Percentiles rank a stretch among this genome's conserved stretches.
These are phyloP conservation scores for Astragalus membranaceus DNA, from an alignment of 306 rosid species.

Conservation along the genomic window DNA sequence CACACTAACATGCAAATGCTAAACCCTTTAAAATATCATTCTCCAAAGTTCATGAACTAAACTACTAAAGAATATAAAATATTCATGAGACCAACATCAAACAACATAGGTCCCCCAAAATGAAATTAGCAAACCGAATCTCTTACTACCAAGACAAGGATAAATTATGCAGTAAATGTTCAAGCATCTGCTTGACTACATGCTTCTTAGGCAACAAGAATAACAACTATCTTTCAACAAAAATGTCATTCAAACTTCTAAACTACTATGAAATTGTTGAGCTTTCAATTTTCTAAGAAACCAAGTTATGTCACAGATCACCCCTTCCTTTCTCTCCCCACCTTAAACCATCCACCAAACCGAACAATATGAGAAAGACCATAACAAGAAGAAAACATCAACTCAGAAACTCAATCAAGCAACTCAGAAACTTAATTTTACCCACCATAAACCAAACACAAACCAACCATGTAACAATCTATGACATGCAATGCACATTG, in stretches of 20 bases:
- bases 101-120: not conserved
- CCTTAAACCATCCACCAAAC: conserved; percentile 6
- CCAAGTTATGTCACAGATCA: conserved; percentile 3
- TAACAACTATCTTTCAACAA: not conserved
- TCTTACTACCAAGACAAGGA: not conserved
- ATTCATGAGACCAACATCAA: not conserved
- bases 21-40: not conserved
- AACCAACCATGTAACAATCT: conserved; percentile 12
- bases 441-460: conserved; percentile 6
- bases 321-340: not conserved
- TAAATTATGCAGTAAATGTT: not conserved
- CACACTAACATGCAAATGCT: not conserved
- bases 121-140: not conserved
- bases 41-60: not conserved
- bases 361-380: not conserved
- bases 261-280: conserved; percentile 1
- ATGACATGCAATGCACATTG: conserved; percentile 13
- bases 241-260: not conserved
- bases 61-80: conserved; percentile 2
- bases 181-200: not conserved
- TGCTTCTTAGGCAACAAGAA: not conserved
- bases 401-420: conserved; percentile 10
- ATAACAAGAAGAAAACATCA: not conserved
- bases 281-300: not conserved
- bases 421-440: conserved; percentile 14